Percentiles rank a stretch among this genome's conserved stretches.
Evolutionary conservation across 2,329 filamentous ascomycete species (phyloP).

Genomic region (Claviceps spartinae): DNA sequence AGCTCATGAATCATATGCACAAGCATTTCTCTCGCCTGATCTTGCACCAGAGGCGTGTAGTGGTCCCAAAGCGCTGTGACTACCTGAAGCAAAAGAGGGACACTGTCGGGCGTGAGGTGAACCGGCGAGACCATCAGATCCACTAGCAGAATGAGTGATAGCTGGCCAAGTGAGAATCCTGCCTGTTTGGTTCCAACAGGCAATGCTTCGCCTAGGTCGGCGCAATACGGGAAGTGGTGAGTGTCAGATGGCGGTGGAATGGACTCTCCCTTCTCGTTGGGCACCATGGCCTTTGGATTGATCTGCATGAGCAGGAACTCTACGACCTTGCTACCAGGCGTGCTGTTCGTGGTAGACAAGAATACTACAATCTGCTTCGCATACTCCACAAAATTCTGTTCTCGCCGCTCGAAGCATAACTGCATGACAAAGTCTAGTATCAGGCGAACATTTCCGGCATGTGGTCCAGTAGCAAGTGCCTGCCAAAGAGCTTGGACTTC

Average conservation of each 20-base stretch:
- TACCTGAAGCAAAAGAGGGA: slow-evolving; percentile 79
- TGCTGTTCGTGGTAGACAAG: slow-evolving; percentile 61
- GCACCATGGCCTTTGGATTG: slow-evolving; percentile 91
- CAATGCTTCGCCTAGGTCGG: slow-evolving; percentile 65
- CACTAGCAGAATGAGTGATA: slow-evolving; percentile 85
- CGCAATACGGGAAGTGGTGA: slow-evolving; percentile 70
- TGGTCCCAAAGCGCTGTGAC: slow-evolving; percentile 95
- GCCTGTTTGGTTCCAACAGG: slow-evolving; percentile 85
- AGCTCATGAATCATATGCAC: slow-evolving; percentile 95
- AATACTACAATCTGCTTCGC: slow-evolving; percentile 98
- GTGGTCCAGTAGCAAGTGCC: slow-evolving; percentile 81
- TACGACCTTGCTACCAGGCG: slow-evolving; percentile 76
- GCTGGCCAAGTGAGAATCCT: slow-evolving; percentile 81
- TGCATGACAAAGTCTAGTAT: slow-evolving; percentile 94
- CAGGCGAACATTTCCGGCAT: slow-evolving; percentile 85
- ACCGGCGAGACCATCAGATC: slow-evolving; percentile 92
- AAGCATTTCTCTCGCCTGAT: slow-evolving; percentile 93
- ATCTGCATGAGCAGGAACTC: slow-evolving; percentile 89
- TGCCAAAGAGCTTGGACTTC: slow-evolving; percentile 98
- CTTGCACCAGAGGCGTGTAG: slow-evolving; percentile 86
- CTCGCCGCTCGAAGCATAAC: slow-evolving; percentile 80
- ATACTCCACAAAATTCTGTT: slow-evolving; percentile 96
- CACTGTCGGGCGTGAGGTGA: slow-evolving; percentile 61
- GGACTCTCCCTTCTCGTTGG: slow-evolving; percentile 64
- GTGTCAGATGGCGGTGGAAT: slow-evolving; percentile 60